Evolutionary conservation across 2,329 filamentous ascomycete genomes (phyloP).

Genomic region (Colletotrichum sp.): DNA sequence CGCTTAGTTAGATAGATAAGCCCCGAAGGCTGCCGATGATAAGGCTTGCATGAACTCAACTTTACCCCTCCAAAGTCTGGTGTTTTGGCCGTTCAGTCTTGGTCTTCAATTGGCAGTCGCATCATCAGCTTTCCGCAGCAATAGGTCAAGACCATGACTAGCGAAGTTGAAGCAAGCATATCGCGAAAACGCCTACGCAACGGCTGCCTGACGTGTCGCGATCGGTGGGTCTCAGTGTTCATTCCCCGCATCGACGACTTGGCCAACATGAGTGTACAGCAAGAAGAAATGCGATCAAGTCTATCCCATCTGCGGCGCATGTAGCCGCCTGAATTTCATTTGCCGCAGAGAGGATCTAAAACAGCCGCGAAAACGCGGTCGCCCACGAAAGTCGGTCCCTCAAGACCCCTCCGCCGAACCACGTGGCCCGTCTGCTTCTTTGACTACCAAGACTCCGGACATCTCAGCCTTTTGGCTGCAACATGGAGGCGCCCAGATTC

Average conservation of each 20-base stretch:
- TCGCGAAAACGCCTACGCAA: background rate
- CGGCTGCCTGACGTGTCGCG: background rate
- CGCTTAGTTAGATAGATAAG: background rate
- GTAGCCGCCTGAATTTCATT: background rate
- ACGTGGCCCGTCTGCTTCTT: background rate
- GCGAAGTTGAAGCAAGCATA: background rate
- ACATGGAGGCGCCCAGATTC: background rate
- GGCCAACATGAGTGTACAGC: background rate
- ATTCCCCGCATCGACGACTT: background rate
- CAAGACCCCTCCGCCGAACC: background rate
- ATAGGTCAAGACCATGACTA: background rate
- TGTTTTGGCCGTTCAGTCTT: background rate
- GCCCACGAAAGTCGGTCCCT: background rate
- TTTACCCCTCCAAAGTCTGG: background rate
- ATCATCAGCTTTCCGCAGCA: background rate
- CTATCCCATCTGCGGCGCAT: background rate
- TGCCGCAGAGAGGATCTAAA: background rate
- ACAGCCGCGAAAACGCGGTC: background rate
- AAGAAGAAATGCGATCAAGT: background rate
- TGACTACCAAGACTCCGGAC: background rate
- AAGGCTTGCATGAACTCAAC: background rate
- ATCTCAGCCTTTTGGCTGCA: background rate
- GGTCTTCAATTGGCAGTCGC: background rate
- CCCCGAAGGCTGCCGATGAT: background rate
- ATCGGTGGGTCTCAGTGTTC: background rate